phyloP scores from a whole-genome alignment of 768 basidiomycete genomes.

The Tulasnella sp. region DNA sequence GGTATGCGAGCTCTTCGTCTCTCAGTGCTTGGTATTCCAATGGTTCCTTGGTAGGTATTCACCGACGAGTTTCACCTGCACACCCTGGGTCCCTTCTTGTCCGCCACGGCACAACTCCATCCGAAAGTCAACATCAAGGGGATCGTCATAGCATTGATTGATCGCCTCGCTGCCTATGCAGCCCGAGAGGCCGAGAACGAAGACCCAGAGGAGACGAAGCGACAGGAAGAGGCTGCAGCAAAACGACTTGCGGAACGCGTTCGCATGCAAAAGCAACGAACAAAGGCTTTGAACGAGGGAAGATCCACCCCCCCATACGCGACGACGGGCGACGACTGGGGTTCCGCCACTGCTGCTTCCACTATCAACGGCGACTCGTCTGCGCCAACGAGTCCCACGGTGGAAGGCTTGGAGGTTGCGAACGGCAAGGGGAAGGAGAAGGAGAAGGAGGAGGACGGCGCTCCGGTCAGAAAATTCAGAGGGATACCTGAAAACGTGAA shows the following conservation, averaged over 20 bases:
- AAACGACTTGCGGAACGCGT: conserved; percentile 79
- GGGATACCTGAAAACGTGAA: conserved; percentile 92
- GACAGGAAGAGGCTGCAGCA: conserved; percentile 87
- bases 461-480: conserved; percentile 66
- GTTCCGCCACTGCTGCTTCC: neutral
- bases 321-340: conserved; percentile 16
- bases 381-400: neutral
- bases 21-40: neutral
- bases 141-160: conserved; percentile 95
- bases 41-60: conserved; percentile 55
- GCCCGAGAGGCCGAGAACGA: conserved; percentile 96
- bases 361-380: neutral
- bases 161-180: conserved; percentile 89
- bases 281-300: conserved; percentile 26
- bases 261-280: conserved; percentile 52
- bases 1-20: conserved; percentile 29
- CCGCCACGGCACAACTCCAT: conserved; percentile 90
- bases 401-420: neutral
- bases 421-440: conserved; percentile 38
- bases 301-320: neutral
- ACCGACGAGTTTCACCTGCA: conserved; percentile 98
- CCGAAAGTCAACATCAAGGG: conserved; percentile 98
- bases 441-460: conserved; percentile 36
- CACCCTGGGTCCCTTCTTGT: conserved; percentile 89
- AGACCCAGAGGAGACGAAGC: conserved; percentile 85